Percentiles rank a stretch among this genome's conserved stretches.
phyloP scores from a whole-genome alignment of 2,329 filamentous ascomycete genomes.

The Didymella arachidicola region DNA sequence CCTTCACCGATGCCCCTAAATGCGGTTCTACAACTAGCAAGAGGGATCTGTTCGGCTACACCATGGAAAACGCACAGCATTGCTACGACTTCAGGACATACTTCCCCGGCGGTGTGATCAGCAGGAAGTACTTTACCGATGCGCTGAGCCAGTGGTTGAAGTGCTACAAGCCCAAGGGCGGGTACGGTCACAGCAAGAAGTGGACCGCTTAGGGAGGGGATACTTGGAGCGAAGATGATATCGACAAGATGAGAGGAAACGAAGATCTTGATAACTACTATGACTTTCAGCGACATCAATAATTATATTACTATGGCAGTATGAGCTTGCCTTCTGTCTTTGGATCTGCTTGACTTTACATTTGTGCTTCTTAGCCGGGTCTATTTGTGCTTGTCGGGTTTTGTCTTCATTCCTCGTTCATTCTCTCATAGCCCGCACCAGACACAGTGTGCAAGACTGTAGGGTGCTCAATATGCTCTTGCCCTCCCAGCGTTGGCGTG shows the following conservation, averaged over 20 bases:
- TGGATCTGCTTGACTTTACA: background rate
- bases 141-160: constrained; percentile 58
- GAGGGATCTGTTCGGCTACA: constrained; percentile 58
- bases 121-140: constrained; percentile 49
- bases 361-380: background rate
- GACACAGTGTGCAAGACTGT: too few species aligned
- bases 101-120: constrained; percentile 45
- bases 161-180: constrained; percentile 46
- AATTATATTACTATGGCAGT: background rate
- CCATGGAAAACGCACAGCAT: constrained; percentile 57
- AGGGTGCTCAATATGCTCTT: too few species aligned
- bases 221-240: too few species aligned
- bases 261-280: background rate
- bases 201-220: constrained; percentile 10
- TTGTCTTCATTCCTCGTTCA: background rate
- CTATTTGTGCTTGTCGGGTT: background rate
- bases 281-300: background rate
- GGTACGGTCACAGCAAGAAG: constrained; percentile 2
- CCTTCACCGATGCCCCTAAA: constrained; percentile 53
- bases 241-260: background rate
- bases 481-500: background rate
- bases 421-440: background rate
- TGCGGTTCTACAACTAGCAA: constrained; percentile 52
- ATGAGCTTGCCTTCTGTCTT: background rate
- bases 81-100: constrained; percentile 57